Base-by-base conservation (phyloP, 768 basidiomycete species). In the Neoboletus magnificus region DNA sequence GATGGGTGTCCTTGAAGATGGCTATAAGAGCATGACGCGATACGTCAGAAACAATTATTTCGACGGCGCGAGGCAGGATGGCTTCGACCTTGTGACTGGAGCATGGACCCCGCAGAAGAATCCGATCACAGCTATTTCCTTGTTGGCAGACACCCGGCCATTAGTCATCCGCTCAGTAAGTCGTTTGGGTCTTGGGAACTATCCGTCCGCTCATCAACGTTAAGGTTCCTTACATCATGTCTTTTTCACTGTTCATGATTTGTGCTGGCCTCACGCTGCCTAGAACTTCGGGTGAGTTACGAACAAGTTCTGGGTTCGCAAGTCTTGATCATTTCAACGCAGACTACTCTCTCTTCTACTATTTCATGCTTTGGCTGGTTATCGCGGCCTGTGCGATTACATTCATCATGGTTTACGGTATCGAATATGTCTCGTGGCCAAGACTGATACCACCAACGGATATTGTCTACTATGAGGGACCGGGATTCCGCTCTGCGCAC, bases 1-100 rank as follows among this genome's bases (percentile, higher is more conserved):
- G 49, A 82, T 86, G 57, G 97, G 97, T 32, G 69, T 74, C 25
- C 63, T 97, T 37, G 86, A 93, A 64, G 97, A 99, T 71, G 91
- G 91, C 0, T 78, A 83, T 71, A 98, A 98, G 70, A 87, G 89
- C 23, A 69, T 84, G 1, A 77, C 84, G 74, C 83, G 97, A 57
- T 99, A 98, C 66, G 66, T 97, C 62, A 94, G 88, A 79, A 98
- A 98, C 77, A 98, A 96, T 67, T 92, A 92, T 74, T 89, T 97
- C 59, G 97, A 99, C 70, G 97, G 97, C 8, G 80, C 93, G 48
- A 78, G 95, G 66, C 63, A 94, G 85, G 97, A 99, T 73, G 93
- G 91, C 10, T 97, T 90, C 66, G 97, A 99, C 70, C 79, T 99
- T 54, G 78, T 99, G 57, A 94, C 94, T 23, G 97, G 97, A 4